A percentile compares a stretch with the other conserved stretches of the same genome.
Conservation (phyloP, 1,284 basidiomycete genomes). For the Golubevia sp. region DNA sequence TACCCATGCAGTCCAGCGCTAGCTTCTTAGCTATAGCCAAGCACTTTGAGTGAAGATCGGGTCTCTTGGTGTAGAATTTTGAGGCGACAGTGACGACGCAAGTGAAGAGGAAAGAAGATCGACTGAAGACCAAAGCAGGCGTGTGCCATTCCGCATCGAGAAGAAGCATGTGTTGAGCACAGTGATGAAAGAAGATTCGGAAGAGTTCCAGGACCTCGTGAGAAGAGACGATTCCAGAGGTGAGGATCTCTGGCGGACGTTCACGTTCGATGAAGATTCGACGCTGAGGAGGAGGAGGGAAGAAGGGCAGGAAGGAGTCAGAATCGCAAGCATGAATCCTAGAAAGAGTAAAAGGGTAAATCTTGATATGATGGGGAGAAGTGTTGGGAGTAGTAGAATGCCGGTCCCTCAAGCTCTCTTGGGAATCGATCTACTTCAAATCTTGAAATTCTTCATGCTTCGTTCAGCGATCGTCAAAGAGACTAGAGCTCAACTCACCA, state of each 20-base stretch:
- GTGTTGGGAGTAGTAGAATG: no score
- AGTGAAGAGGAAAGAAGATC: conserved; percentile 58
- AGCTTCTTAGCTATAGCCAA: conserved; percentile 84
- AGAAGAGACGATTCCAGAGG: conserved; percentile 77
- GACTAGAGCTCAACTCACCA: no score
- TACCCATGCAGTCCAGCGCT: conserved; percentile 79
- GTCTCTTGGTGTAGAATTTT: conserved; percentile 81
- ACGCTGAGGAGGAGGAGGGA: conserved; percentile 81
- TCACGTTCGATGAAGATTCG: conserved; percentile 85
- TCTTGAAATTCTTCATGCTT: no score
- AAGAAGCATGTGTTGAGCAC: conserved; percentile 41
- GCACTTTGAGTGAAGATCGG: conserved; percentile 80
- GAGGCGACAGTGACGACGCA: conserved; percentile 86
- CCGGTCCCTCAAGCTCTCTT: no score
- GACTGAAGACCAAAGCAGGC: conserved; percentile 52
- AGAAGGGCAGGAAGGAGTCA: no score
- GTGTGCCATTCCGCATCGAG: conserved; percentile 60
- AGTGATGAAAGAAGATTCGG: conserved; percentile 75
- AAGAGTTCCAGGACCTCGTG: conserved; percentile 86
- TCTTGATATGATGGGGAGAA: no score
- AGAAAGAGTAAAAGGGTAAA: no score
- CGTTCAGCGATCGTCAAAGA: no score
- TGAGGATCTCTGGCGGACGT: conserved; percentile 78
- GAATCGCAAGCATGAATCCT: no score
- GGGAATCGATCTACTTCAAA: no score